Conservation (phyloP, 2,329 filamentous ascomycete species). For the Trichophyton benhamiae region DNA sequence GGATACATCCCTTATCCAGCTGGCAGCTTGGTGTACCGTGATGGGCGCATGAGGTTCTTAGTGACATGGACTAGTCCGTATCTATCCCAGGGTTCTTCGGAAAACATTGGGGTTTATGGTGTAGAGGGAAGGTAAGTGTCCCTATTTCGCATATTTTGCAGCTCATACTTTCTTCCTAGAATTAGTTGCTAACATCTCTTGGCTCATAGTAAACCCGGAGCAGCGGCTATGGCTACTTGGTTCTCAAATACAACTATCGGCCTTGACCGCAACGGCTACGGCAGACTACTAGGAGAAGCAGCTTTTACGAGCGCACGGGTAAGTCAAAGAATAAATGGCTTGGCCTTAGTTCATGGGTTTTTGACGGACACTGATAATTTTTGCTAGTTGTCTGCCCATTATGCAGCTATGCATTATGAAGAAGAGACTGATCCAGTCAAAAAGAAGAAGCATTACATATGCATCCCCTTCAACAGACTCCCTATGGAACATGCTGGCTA, state of each 20-base stretch:
- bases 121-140: not conserved
- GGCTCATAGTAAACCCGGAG: not conserved
- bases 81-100: not conserved
- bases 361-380: too few relatives aligned
- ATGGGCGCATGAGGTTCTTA: constrained; percentile 33
- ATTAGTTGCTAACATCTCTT: not conserved
- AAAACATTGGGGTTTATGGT: not conserved
- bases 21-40: constrained; percentile 34
- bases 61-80: constrained; percentile 37
- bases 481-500: not conserved
- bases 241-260: not conserved
- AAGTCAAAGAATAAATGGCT: too few relatives aligned
- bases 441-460: not conserved
- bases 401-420: not conserved
- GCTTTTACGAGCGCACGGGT: too few relatives aligned
- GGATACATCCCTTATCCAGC: constrained; percentile 39
- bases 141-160: too few relatives aligned
- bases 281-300: too few relatives aligned
- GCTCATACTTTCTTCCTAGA: too few relatives aligned
- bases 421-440: not conserved
- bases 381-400: not conserved
- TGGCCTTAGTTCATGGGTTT: too few relatives aligned
- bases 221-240: not conserved
- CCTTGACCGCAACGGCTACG: too few relatives aligned
- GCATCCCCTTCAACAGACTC: not conserved